These are phyloP conservation scores for Curvularia lunata DNA, from an alignment of 2,329 filamentous ascomycete genomes.

Conservation along the genomic window DNA sequence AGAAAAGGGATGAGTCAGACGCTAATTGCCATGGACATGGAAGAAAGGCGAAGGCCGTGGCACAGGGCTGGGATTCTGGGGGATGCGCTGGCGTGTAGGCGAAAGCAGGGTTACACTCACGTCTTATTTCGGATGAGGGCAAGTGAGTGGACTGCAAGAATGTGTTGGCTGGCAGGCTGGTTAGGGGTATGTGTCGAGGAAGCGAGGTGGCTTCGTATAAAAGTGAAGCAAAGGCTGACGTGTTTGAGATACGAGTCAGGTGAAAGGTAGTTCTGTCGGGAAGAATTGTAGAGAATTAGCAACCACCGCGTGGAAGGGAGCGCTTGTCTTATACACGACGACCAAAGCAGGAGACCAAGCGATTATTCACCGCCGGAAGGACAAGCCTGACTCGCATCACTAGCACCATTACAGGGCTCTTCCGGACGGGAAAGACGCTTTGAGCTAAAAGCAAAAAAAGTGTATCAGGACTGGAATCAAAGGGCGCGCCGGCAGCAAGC, in stretches of 20 bases:
- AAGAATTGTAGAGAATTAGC: conserved; percentile 15
- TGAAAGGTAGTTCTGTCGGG: conserved; percentile 8
- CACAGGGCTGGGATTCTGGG: conserved; percentile 35
- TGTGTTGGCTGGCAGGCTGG: not conserved
- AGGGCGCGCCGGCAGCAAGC: conserved; percentile 21
- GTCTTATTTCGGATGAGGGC: conserved; percentile 25
- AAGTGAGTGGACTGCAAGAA: conserved; percentile 10
- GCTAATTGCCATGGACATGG: conserved; percentile 36
- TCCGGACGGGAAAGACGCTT: conserved; percentile 26
- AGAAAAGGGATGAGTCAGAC: conserved; percentile 44
- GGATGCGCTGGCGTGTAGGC: conserved; percentile 39
- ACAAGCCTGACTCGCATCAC: conserved; percentile 38
- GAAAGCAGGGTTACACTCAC: conserved; percentile 38
- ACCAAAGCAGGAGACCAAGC: conserved; percentile 11
- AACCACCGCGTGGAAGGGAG: conserved; percentile 26
- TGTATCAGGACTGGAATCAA: conserved; percentile 25
- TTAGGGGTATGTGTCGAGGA: not conserved
- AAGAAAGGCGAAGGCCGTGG: conserved; percentile 3
- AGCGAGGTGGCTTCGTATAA: conserved; percentile 16
- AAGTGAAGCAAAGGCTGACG: conserved; percentile 7
- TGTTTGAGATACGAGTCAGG: conserved; percentile 12
- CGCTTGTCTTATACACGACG: conserved; percentile 33
- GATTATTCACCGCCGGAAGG: conserved; percentile 31
- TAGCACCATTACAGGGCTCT: conserved; percentile 18
- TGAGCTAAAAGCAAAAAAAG: conserved; percentile 40